Evolutionary conservation across 257 asterid genomes (phyloP), one percentile per base, ranked within the genome.

Genomic region (Ophiorrhiza pumila): DNA sequence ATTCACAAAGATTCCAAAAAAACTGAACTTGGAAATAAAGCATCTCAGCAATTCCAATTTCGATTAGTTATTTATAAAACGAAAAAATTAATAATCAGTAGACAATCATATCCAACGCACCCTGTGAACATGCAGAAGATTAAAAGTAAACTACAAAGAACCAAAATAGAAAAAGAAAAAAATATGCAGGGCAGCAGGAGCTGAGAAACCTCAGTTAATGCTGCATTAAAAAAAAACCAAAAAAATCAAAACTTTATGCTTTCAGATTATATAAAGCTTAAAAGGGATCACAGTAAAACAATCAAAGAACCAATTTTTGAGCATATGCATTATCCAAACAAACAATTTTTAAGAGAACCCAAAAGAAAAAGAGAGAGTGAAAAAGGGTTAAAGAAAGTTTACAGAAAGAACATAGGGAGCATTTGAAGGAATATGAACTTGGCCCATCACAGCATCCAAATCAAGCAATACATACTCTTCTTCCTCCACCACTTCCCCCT

Each of bases 371-470:
- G 18, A 45, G 45, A 37, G 58, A 2, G 47, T 35, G 70, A 25
- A 59, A 43, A 57, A 32, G 49, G 74, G 27, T 53, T 25, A 71
- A 71, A 63, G 70, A 32, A 57, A 50, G 5, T 77, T 34, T 85
- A 93, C 98, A 55, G 96, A 87, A 73, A 91, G 87, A 58, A 80
- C 85, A 71, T 89, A 89, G 47, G 98, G 96, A 31, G 97, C 92
- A 63, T 89, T 87, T 0, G 83, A 81, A 45, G 94, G 90, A 65
- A 93, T 83, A 61, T 69, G 65, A 76, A 87, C 69, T 68, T 82
- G 87, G 23, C 71, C 74, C 41, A 85, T 56, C 73, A 89, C 73
- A 42, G 74, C 72, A 72, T 82, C 88, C 69, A 93, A 74, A 82
- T 93, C 96, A 73, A 91, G 80, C 84, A 91, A 73, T 23, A 93